phyloP scores from a whole-genome alignment of 2,329 filamentous ascomycete genomes.

The Aspergillus nomiae region DNA sequence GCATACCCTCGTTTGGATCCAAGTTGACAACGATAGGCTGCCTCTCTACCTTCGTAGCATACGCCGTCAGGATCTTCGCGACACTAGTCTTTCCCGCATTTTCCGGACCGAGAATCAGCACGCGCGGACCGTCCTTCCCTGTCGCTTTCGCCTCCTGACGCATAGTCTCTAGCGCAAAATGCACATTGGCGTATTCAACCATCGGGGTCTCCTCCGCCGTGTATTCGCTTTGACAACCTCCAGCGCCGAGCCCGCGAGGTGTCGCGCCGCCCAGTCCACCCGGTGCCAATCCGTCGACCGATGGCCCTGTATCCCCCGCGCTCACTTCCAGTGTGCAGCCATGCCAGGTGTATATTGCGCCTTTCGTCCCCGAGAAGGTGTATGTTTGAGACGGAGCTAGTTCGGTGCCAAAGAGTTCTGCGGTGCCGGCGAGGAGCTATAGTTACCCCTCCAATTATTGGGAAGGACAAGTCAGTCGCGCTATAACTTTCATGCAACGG shows the following conservation, averaged over 20 bases:
- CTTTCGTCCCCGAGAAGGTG: conserved; percentile 77
- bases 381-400: conserved; percentile 80
- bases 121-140: conserved; percentile 68
- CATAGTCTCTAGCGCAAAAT: conserved; percentile 78
- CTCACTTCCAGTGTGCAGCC: conserved; percentile 83
- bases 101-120: conserved; percentile 78
- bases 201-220: conserved; percentile 78
- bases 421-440: conserved; percentile 75
- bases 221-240: conserved; percentile 69
- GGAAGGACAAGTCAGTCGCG: conserved; percentile 2
- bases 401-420: conserved; percentile 94
- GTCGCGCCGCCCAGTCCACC: conserved; percentile 22
- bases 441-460: conserved; percentile 9
- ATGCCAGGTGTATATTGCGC: conserved; percentile 88
- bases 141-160: conserved; percentile 61
- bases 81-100: conserved; percentile 83
- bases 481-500: neutral
- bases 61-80: conserved; percentile 74
- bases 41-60: conserved; percentile 71
- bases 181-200: conserved; percentile 78
- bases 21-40: conserved; percentile 84
- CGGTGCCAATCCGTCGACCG: conserved; percentile 31
- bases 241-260: conserved; percentile 47
- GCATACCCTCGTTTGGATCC: conserved; percentile 77
- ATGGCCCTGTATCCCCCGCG: conserved; percentile 55